A percentile compares a stretch with the other conserved stretches of the same genome.
These are phyloP conservation scores for Nothophaeocryptopus gaeumannii DNA, from an alignment of 2,329 filamentous ascomycete species.

Conservation along the genomic window DNA sequence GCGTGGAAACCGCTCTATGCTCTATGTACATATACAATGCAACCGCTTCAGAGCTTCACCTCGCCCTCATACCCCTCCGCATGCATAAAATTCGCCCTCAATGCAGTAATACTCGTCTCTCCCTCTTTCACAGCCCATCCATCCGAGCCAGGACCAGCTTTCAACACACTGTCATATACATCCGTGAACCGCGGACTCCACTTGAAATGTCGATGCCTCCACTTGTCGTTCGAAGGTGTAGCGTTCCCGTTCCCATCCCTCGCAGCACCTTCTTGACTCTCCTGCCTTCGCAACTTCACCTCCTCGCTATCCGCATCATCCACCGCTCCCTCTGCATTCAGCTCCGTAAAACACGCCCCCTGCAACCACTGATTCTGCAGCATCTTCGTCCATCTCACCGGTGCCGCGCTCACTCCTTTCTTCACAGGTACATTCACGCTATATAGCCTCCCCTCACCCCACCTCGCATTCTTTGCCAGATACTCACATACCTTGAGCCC, in stretches of 20 bases:
- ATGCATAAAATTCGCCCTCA: conserved; percentile 92
- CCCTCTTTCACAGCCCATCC: conserved; percentile 90
- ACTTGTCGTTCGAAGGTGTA: conserved; percentile 39
- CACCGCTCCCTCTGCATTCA: conserved; percentile 50
- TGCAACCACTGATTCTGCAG: conserved; percentile 85
- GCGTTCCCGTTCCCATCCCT: conserved; percentile 34
- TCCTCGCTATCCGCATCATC: conserved; percentile 64
- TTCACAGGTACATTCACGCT: conserved; percentile 86
- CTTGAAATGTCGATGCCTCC: conserved; percentile 85
- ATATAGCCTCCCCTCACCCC: conserved; percentile 65
- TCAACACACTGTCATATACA: conserved; percentile 82
- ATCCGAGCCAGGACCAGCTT: conserved; percentile 77
- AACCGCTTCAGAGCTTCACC: conserved; percentile 63
- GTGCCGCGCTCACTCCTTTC: conserved; percentile 64
- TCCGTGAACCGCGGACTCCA: conserved; percentile 87
- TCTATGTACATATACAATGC: neutral
- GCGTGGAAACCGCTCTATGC: no score
- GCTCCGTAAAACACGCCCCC: conserved; percentile 83
- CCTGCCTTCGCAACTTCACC: conserved; percentile 66
- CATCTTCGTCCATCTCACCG: conserved; percentile 79
- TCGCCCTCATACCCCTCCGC: conserved; percentile 64
- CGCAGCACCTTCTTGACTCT: conserved; percentile 42
- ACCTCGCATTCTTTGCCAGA: conserved; percentile 69
- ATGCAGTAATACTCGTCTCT: conserved; percentile 81
- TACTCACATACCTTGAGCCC: conserved; percentile 76